Evolutionary conservation across 2,329 filamentous ascomycete species (phyloP).

Genomic region (Atkinsonella hypoxylon): DNA sequence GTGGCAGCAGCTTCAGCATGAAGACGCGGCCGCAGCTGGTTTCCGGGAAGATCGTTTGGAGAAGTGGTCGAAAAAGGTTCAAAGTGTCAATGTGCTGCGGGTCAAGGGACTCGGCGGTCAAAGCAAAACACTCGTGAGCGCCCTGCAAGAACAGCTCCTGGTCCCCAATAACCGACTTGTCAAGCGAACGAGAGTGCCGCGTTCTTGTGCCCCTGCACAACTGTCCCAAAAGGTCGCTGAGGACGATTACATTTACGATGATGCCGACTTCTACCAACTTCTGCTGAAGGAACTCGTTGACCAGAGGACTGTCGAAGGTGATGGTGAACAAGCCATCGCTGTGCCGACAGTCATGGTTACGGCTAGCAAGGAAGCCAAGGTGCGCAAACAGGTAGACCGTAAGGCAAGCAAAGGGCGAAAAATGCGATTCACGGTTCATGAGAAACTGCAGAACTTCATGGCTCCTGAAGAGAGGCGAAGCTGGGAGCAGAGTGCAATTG

Average conservation of each 20-base stretch:
- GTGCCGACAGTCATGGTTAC: conserved; percentile 50
- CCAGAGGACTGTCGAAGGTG: conserved; percentile 63
- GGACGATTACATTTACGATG: conserved; percentile 66
- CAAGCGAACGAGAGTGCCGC: conserved; percentile 56
- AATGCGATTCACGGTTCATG: conserved; percentile 86
- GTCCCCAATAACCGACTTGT: conserved; percentile 51
- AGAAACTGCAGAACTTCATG: conserved; percentile 98
- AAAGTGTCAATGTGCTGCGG: conserved; percentile 31
- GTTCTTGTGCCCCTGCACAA: conserved; percentile 66
- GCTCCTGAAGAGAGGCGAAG: conserved; percentile 68
- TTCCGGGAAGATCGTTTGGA: conserved; percentile 64
- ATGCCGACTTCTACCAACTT: conserved; percentile 88
- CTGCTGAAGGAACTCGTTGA: conserved; percentile 89
- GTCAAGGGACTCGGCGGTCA: conserved; percentile 16
- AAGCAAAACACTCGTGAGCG: conserved; percentile 42
- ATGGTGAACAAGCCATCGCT: conserved; percentile 31
- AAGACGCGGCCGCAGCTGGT: conserved; percentile 47
- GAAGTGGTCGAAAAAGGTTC: conserved; percentile 74
- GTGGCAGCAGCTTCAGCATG: conserved; percentile 57
- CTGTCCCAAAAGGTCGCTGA: conserved; percentile 43
- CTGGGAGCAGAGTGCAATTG: conserved; percentile 74
- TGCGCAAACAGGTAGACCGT: conserved; percentile 75
- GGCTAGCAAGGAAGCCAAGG: conserved; percentile 64
- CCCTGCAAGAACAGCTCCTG: conserved; percentile 57
- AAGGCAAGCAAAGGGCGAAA: conserved; percentile 93